Evolutionary conservation across 2,329 filamentous ascomycete genomes (phyloP), one percentile per base, ranked within the genome.

Genomic region (Fusarium pseudonygamai): DNA sequence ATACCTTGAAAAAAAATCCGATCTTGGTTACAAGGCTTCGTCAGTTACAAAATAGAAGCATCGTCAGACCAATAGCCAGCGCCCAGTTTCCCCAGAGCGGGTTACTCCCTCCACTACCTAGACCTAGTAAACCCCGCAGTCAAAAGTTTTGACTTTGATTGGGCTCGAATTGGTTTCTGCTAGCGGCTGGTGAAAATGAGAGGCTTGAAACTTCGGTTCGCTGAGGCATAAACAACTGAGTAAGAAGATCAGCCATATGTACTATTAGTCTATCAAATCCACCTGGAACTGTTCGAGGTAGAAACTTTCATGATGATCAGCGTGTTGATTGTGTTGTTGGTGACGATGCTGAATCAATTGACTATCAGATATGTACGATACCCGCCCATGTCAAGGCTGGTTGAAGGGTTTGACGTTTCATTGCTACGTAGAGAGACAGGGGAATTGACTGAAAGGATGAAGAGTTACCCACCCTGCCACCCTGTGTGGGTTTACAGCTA

Each of bases 11-110:
- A 42, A 45, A 47, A 52, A 69, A 43, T 46, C 45, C 28, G 28
- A 52, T 52, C 30, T 52, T 16, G 40, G 46, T 43, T 57, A 47
- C 39, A 52, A 46, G 30, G 59, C 43, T 49, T 68, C n/a, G 28
- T 43, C 40, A 58, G 50, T 67, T 75, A 73, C 71, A 71, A 71
- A 71, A 61, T 67, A 55, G 68, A 60, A 71, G 69, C 60, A 60
- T 65, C 59, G 71, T 74, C 74, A 73, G 74, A 40, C 75, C 75
- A 77, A 77, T 77, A 71, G 75, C 75, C 75, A 49, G 37, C 61
- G 59, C 42, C 26, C 39, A 63, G 62, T 61, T 65, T 75, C 63
- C 75, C 75, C 72, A 62, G 71, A 62, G 58, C 66, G 69, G 63
- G 52, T 53, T 70, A 43, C 64, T 55, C 56, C 28, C 57, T 60